A percentile compares a stretch with the other conserved stretches of the same genome.
phyloP scores from a whole-genome alignment of 106 monocot species.

The Acorus calamus region DNA sequence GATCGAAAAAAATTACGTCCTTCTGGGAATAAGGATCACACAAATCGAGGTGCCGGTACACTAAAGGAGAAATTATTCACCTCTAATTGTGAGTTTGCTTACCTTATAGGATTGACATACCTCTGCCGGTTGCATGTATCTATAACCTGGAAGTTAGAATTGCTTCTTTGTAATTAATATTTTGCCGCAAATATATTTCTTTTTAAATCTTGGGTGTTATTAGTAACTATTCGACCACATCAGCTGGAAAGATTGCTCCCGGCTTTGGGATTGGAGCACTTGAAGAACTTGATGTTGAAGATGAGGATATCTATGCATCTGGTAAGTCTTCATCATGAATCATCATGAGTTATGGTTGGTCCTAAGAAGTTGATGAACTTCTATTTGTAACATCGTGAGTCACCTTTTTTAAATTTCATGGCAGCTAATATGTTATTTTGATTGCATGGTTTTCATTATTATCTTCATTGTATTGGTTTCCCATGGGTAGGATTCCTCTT shows the following conservation, averaged over 20 bases:
- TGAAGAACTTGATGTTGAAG: constrained; percentile 93
- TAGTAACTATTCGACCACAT: constrained; percentile 3
- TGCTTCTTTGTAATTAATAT: too few species aligned
- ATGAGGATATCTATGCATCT: constrained; percentile 92
- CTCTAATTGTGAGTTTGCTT: constrained; percentile 59
- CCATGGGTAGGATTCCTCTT: too few species aligned
- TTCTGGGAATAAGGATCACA: constrained; percentile 18
- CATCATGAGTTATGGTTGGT: too few species aligned
- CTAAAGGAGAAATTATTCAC: constrained; percentile 28
- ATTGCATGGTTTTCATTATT: too few species aligned
- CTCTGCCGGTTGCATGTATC: not conserved
- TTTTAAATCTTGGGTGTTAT: too few species aligned
- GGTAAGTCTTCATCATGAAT: constrained; percentile 18
- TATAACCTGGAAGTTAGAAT: not conserved
- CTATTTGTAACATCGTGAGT: too few species aligned
- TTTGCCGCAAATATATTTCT: too few species aligned
- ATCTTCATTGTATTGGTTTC: too few species aligned
- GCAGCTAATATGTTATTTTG: too few species aligned
- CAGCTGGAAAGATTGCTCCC: constrained; percentile 93
- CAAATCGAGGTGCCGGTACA: constrained; percentile 13
- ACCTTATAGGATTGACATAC: not conserved
- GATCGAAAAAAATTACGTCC: constrained; percentile 59
- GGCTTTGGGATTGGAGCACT: constrained; percentile 99
- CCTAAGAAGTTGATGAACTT: too few species aligned
- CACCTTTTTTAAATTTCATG: too few species aligned